Percentiles rank a stretch among this genome's conserved stretches.
Conservation (phyloP, 1,284 basidiomycete genomes). For the Leccinum fallax region DNA sequence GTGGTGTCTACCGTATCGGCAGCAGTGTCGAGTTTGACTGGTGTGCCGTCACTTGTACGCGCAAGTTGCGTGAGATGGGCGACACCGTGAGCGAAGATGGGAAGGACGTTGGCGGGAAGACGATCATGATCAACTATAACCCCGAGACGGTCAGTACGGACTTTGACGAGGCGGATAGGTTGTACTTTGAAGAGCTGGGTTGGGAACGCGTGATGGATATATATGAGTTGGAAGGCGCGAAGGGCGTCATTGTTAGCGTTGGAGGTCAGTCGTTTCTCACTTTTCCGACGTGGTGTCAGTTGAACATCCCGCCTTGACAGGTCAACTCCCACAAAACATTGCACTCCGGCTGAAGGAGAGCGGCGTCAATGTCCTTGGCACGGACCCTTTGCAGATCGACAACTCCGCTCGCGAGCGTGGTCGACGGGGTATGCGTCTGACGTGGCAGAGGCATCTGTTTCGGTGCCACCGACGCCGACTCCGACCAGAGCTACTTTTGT, state of each 20-base stretch:
- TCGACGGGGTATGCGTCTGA: neutral
- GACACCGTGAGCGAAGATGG: slow-evolving; percentile 47
- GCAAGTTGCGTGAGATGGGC: slow-evolving; percentile 89
- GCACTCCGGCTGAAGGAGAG: slow-evolving; percentile 92
- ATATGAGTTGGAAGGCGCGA: slow-evolving; percentile 93
- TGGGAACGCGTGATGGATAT: slow-evolving; percentile 99
- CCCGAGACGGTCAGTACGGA: slow-evolving; percentile 99
- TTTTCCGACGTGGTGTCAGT: neutral
- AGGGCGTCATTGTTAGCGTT: slow-evolving; percentile 95
- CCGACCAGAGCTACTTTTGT: slow-evolving; percentile 14
- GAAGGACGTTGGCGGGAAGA: slow-evolving; percentile 40
- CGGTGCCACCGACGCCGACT: slow-evolving; percentile 11
- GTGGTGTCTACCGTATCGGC: slow-evolving; percentile 98
- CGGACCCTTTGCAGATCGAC: slow-evolving; percentile 95
- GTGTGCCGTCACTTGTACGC: slow-evolving; percentile 98
- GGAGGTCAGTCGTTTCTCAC: slow-evolving; percentile 64
- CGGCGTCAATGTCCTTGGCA: slow-evolving; percentile 93
- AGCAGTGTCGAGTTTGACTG: slow-evolving; percentile 99
- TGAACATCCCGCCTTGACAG: slow-evolving; percentile 39
- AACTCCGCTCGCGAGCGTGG: slow-evolving; percentile 36
- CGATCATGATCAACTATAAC: slow-evolving; percentile 99
- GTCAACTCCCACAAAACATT: slow-evolving; percentile 97
- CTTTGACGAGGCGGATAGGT: slow-evolving; percentile 97
- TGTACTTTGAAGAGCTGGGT: slow-evolving; percentile 99
- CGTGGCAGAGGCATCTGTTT: neutral